Evolutionary conservation across 2,329 filamentous ascomycete species (phyloP).

Genomic region (Sporothrix curviconia): DNA sequence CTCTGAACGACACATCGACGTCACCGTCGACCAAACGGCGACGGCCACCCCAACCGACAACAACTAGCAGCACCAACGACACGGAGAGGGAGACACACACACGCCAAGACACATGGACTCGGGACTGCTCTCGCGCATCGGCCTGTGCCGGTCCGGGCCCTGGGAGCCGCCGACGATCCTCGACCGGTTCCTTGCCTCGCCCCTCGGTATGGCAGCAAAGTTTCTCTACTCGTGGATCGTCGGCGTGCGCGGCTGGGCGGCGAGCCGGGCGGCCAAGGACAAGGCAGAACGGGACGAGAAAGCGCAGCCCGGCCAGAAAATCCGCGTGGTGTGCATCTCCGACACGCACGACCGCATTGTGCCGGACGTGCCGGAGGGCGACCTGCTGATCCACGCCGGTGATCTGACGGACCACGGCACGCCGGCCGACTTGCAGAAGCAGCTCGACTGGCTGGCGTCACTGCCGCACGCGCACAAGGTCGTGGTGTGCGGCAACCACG

Average conservation of each 20-base stretch:
- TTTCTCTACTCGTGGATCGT: conserved; percentile 59
- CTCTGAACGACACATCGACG: too few relatives aligned
- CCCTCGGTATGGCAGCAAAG: conserved; percentile 57
- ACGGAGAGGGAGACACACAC: background rate
- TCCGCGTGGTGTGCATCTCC: conserved; percentile 80
- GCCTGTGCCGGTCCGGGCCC: conserved; percentile 15
- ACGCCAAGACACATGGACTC: background rate
- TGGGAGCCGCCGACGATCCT: conserved; percentile 40
- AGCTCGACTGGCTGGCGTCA: conserved; percentile 72
- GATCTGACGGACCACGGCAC: conserved; percentile 74
- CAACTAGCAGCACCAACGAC: background rate
- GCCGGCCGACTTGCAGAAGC: conserved; percentile 66
- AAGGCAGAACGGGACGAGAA: too few relatives aligned
- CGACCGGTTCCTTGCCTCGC: conserved; percentile 61
- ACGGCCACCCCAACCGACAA: background rate
- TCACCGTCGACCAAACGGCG: background rate
- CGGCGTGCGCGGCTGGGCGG: conserved; percentile 45
- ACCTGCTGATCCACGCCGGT: conserved; percentile 84
- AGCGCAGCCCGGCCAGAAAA: conserved; percentile 31
- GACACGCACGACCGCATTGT: conserved; percentile 71
- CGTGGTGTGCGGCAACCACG: conserved; percentile 81
- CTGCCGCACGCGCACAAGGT: conserved; percentile 76
- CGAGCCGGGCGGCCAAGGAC: conserved; percentile 21
- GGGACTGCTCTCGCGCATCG: conserved; percentile 16
- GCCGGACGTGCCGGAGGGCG: conserved; percentile 61